phyloP scores from a whole-genome alignment of 2,329 filamentous ascomycete species.

The Sarocladium strictum region DNA sequence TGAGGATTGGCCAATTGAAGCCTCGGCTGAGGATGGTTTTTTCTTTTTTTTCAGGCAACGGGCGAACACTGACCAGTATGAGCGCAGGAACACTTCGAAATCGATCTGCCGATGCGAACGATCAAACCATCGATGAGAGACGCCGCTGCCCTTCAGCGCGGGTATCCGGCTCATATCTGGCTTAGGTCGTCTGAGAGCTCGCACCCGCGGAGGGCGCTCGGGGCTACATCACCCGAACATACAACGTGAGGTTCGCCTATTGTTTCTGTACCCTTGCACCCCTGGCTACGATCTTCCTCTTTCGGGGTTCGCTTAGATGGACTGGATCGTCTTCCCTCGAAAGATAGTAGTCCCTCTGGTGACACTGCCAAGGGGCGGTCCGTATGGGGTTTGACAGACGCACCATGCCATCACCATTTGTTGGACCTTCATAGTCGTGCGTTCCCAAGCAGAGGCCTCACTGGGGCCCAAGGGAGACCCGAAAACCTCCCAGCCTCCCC shows the following conservation, averaged over 20 bases:
- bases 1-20: neutral
- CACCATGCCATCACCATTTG: no score
- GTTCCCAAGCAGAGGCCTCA: neutral
- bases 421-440: no score
- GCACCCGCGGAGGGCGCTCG: neutral
- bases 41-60: neutral
- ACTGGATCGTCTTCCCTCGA: neutral
- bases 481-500: neutral
- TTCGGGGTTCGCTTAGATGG: neutral
- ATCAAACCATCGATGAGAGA: no score
- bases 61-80: neutral
- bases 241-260: neutral
- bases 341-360: neutral
- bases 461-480: neutral
- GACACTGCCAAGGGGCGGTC: neutral
- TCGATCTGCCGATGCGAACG: no score
- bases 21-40: neutral
- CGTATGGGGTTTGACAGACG: neutral
- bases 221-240: neutral
- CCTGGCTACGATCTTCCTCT: neutral
- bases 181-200: neutral
- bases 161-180: neutral
- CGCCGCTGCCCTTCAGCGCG: neutral
- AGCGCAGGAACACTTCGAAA: neutral
- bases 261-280: neutral